These are phyloP conservation scores for Orbilia ellipsospora DNA, from an alignment of 2,329 filamentous ascomycete genomes.

Conservation along the genomic window DNA sequence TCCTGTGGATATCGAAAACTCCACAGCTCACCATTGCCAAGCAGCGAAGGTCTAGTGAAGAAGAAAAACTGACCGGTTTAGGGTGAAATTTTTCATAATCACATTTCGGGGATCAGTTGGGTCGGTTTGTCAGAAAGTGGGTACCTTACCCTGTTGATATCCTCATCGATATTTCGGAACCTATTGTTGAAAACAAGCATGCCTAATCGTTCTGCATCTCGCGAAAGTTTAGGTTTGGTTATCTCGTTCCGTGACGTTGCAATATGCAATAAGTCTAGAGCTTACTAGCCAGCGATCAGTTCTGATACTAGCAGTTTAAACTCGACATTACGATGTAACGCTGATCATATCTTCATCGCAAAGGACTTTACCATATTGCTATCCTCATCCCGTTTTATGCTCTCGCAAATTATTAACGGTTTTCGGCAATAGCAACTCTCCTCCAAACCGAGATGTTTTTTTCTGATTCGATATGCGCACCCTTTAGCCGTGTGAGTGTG, in stretches of 20 bases:
- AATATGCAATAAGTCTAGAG: conserved; percentile 15
- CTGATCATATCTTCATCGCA: background rate
- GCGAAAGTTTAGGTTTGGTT: conserved; percentile 27
- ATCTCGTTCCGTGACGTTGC: conserved; percentile 42
- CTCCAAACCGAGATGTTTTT: conserved; percentile 16
- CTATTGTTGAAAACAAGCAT: conserved; percentile 24
- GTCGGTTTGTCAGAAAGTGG: conserved; percentile 33
- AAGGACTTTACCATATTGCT: conserved; percentile 21
- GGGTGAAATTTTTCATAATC: conserved; percentile 21
- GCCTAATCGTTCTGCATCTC: conserved; percentile 19
- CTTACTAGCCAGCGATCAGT: conserved; percentile 21
- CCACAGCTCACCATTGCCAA: conserved; percentile 33
- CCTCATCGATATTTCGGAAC: conserved; percentile 49
- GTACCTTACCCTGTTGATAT: conserved; percentile 23
- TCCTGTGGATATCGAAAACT: conserved; percentile 25
- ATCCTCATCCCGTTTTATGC: conserved; percentile 12
- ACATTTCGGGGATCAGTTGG: conserved; percentile 35
- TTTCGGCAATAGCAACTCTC: conserved; percentile 9
- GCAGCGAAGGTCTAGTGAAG: conserved; percentile 14
- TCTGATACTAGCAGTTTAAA: conserved; percentile 30
- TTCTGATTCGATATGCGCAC: conserved; percentile 27
- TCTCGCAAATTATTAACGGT: conserved; percentile 21
- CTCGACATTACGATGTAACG: conserved; percentile 14
- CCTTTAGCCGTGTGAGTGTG: conserved; percentile 50
- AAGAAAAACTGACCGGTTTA: conserved; percentile 29